Conservation (phyloP, 2,329 filamentous ascomycete species). For the Aspergillus fumigatiaffinis region DNA sequence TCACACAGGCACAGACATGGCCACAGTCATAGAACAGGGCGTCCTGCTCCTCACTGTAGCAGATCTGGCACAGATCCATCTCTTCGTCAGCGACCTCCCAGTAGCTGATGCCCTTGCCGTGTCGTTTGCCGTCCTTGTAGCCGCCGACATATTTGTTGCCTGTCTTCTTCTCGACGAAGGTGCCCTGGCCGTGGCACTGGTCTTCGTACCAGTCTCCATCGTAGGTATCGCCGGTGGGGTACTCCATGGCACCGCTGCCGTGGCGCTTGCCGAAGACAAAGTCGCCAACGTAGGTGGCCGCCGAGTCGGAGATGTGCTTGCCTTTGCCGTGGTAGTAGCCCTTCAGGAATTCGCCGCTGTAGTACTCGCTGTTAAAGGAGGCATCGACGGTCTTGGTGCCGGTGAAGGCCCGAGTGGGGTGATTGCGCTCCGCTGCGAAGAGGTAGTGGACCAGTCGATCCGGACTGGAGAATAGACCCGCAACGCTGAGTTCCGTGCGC, state of each 20-base stretch:
- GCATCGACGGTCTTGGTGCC: constrained; percentile 49
- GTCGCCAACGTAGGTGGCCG: constrained; percentile 53
- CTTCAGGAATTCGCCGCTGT: constrained; percentile 50
- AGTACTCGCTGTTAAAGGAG: constrained; percentile 54
- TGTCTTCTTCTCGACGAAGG: constrained; percentile 52
- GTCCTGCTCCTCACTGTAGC: constrained; percentile 58
- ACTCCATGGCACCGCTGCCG: constrained; percentile 56
- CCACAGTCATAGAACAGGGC: constrained; percentile 62
- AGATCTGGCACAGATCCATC: constrained; percentile 57
- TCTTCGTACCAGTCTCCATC: constrained; percentile 45
- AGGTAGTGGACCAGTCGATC: constrained; percentile 43
- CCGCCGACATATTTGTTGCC: constrained; percentile 60
- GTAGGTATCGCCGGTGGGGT: constrained; percentile 51
- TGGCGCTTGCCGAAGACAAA: constrained; percentile 52
- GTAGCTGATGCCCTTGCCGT: constrained; percentile 59
- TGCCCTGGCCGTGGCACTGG: constrained; percentile 53
- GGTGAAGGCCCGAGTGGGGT: constrained; percentile 42
- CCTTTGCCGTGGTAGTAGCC: constrained; percentile 53
- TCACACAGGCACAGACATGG: constrained; percentile 58
- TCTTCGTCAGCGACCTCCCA: constrained; percentile 62
- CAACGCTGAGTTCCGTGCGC: constrained; percentile 29
- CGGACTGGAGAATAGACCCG: constrained; percentile 35
- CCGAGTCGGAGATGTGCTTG: constrained; percentile 50
- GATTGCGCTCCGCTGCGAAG: constrained; percentile 41
- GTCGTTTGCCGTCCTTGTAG: constrained; percentile 57